Percentiles rank a stretch among this genome's conserved stretches.
These are phyloP conservation scores for Rubia occidens DNA, from an alignment of 305 asterid genomes.

Conservation along the genomic window DNA sequence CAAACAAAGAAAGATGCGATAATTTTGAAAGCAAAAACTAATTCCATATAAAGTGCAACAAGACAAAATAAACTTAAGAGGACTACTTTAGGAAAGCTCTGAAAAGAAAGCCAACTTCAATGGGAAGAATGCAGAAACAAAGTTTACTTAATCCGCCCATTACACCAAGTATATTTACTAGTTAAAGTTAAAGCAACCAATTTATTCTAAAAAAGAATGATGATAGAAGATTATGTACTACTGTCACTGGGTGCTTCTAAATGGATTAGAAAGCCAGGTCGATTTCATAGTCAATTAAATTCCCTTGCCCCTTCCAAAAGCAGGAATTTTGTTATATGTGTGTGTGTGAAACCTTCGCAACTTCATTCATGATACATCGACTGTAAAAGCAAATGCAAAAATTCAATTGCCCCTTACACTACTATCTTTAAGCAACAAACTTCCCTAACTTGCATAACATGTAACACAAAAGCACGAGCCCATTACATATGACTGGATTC, in stretches of 20 bases:
- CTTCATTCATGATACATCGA: background rate
- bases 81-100: background rate
- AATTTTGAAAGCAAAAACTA: background rate
- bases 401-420: background rate
- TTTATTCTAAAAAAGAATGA: too few relatives aligned
- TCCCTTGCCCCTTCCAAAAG: too few relatives aligned
- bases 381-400: background rate
- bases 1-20: background rate
- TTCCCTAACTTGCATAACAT: background rate
- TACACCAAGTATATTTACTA: background rate
- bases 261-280: background rate
- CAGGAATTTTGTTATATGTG: too few relatives aligned
- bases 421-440: background rate
- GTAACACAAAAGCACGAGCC: background rate
- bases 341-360: background rate
- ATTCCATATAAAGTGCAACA: background rate
- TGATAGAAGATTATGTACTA: background rate
- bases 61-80: background rate
- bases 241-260: background rate
- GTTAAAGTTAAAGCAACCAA: background rate
- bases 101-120: background rate
- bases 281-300: background rate
- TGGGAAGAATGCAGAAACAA: background rate
- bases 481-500: background rate
- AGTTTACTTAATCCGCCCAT: background rate